phyloP scores from a whole-genome alignment of 1,139 yeast species.

The Petasospora rhodanensis region DNA sequence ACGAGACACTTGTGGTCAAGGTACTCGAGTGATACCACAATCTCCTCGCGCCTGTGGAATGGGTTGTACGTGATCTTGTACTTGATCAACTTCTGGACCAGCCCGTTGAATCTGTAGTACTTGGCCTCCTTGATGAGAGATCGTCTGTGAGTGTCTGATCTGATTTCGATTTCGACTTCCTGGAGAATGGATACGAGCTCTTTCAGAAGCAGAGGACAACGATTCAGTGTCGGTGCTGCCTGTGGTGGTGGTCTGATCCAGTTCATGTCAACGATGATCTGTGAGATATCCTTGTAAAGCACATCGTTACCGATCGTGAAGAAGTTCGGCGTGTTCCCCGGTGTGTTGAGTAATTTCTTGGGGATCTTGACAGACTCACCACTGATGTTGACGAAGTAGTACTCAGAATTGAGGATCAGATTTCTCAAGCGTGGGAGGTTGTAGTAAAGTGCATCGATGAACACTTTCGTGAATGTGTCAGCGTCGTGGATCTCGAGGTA shows the following conservation, averaged over 20 bases:
- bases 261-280: constrained; percentile 33
- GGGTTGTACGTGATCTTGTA: constrained; percentile 51
- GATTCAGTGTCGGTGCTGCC: constrained; percentile 51
- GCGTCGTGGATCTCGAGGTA: constrained; percentile 55
- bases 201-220: constrained; percentile 56
- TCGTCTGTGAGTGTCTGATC: constrained; percentile 50
- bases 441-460: constrained; percentile 73
- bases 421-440: constrained; percentile 54
- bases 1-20: constrained; percentile 24
- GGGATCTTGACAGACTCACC: constrained; percentile 56
- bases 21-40: constrained; percentile 48
- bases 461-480: constrained; percentile 54
- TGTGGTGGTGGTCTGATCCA: constrained; percentile 69
- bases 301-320: constrained; percentile 60
- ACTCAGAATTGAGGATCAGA: constrained; percentile 47
- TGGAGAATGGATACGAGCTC: constrained; percentile 53
- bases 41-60: constrained; percentile 33
- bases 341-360: constrained; percentile 41
- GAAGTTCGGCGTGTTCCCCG: constrained; percentile 73
- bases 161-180: constrained; percentile 48
- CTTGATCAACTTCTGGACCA: constrained; percentile 67
- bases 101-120: constrained; percentile 68
- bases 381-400: constrained; percentile 58
- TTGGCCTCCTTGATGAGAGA: constrained; percentile 63
- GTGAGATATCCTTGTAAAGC: constrained; percentile 43